These are phyloP conservation scores for Cafeteria roenbergensis DNA, from an alignment of 108 stramenopile genomes.

Conservation along the genomic window DNA sequence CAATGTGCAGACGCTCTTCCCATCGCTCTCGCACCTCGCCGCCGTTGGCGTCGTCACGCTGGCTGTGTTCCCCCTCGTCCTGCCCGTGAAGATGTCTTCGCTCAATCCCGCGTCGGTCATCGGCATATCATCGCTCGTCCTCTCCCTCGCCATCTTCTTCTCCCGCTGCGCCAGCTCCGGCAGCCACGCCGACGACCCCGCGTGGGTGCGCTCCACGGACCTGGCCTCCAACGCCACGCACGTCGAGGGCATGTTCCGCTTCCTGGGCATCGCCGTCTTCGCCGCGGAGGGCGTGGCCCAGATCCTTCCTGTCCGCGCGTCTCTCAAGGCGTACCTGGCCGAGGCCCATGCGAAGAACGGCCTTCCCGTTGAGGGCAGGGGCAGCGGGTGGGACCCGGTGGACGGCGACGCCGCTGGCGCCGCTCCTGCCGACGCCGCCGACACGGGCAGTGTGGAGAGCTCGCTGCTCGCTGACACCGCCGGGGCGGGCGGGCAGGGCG, in stretches of 20 bases:
- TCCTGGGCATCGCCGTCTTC: background rate
- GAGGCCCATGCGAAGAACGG: no score
- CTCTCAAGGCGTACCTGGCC: no score
- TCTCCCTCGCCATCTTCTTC: background rate
- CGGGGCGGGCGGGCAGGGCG: no score
- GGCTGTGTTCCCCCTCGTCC: background rate
- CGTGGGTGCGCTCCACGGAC: background rate
- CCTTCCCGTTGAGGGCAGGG: no score
- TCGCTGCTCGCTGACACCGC: no score
- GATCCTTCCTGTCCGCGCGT: background rate
- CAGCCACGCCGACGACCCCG: background rate
- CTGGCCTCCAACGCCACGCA: no score
- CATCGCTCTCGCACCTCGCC: background rate
- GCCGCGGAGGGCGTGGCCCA: background rate
- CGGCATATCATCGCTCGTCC: background rate
- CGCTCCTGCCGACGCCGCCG: no score
- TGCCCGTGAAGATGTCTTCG: background rate
- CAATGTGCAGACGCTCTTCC: background rate
- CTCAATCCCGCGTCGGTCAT: background rate
- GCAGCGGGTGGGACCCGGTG: no score
- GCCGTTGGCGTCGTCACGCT: background rate
- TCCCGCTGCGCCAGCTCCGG: background rate
- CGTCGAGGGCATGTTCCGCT: background rate
- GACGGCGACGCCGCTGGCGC: no score
- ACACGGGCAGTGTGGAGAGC: no score